Evolutionary conservation across 495 filamentous ascomycete species (phyloP).

Genomic region (Astrothelium macrocarpum): DNA sequence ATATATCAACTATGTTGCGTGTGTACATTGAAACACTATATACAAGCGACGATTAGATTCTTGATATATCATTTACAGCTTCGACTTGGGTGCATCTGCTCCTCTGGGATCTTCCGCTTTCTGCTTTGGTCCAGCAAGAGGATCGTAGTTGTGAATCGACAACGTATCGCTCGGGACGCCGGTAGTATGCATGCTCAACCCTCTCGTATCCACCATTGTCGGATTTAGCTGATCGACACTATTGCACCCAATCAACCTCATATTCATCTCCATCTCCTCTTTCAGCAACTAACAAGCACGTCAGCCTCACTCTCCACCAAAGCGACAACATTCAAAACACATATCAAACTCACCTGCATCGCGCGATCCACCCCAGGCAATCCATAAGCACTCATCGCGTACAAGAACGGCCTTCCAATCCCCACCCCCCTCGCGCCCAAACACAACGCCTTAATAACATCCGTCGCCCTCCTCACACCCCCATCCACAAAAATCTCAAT

Average conservation of each 20-base stretch:
- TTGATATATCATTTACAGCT: background rate
- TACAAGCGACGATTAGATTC: background rate
- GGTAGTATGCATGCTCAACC: constrained; percentile 58
- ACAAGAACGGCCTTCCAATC: constrained; percentile 90
- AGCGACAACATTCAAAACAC: background rate
- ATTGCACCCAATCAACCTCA: constrained; percentile 79
- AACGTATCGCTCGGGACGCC: constrained; percentile 62
- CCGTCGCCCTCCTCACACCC: constrained; percentile 78
- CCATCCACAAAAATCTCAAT: constrained; percentile 92
- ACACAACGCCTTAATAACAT: constrained; percentile 93
- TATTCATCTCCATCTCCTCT: constrained; percentile 99
- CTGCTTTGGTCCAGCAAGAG: constrained; percentile 44
- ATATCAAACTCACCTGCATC: constrained; percentile 47
- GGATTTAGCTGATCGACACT: constrained; percentile 68
- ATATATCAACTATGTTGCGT: background rate
- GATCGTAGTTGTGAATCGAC: constrained; percentile 53
- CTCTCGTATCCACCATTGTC: constrained; percentile 65
- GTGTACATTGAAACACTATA: background rate
- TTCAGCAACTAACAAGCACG: constrained; percentile 52
- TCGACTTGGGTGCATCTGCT: background rate
- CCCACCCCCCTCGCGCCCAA: constrained; percentile 88
- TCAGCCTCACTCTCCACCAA: background rate
- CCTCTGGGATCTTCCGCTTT: background rate
- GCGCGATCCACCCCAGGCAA: constrained; percentile 77
- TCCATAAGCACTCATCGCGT: constrained; percentile 91